Conservation (phyloP, 176 grass and related monocot species). For the Saccharum officinarum region DNA sequence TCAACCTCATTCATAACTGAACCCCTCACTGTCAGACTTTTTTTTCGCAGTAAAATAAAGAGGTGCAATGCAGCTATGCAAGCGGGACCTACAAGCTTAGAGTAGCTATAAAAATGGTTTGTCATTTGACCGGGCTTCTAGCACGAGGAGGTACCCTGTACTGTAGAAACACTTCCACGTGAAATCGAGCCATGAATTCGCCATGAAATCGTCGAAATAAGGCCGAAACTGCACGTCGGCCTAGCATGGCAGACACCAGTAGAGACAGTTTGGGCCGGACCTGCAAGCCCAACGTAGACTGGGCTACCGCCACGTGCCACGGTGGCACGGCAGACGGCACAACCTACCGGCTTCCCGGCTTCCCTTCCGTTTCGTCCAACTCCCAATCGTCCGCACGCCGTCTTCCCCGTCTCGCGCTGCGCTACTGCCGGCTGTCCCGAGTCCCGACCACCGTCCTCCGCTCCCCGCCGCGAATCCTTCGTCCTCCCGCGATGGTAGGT, state of each 20-base stretch:
- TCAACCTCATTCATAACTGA: no score
- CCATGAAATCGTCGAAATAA: neutral
- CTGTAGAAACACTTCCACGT: no score
- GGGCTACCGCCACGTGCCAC: neutral
- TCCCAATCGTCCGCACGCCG: neutral
- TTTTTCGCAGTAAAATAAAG: no score
- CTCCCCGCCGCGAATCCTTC: neutral
- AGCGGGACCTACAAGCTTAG: no score
- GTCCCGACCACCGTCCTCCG: neutral
- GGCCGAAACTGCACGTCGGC: neutral
- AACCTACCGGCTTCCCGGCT: neutral
- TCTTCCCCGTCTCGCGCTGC: neutral
- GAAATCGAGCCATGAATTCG: no score
- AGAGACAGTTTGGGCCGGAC: neutral
- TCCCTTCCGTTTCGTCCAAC: neutral
- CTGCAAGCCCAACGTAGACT: neutral
- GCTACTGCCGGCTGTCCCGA: slow-evolving; percentile 20
- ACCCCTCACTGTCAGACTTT: no score
- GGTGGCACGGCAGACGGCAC: neutral
- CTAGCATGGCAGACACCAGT: neutral
- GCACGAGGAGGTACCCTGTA: no score
- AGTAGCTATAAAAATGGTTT: no score
- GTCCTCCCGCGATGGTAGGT: slow-evolving; percentile 35
- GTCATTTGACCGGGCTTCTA: no score
- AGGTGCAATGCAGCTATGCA: no score